Conservation (phyloP, 495 filamentous ascomycete species). For the Penicillium riverlandense region DNA sequence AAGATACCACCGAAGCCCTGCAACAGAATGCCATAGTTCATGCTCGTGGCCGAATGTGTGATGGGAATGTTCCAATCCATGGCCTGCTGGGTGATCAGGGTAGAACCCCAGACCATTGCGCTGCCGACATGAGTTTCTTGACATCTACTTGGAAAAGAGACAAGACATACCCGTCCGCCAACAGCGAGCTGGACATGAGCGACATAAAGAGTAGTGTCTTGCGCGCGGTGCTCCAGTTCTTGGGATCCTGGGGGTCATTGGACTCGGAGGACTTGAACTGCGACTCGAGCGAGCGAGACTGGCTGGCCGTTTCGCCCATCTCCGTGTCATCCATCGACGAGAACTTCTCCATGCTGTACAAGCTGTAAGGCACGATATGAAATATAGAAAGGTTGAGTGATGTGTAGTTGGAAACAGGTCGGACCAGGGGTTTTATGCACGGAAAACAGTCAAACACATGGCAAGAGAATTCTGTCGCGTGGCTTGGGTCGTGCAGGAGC, state of each 20-base stretch:
- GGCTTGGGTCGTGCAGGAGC: slow-evolving; percentile 9
- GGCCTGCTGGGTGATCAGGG: slow-evolving; percentile 41
- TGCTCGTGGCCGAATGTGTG: slow-evolving; percentile 34
- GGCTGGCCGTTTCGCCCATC: slow-evolving; percentile 4
- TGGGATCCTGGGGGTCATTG: slow-evolving; percentile 14
- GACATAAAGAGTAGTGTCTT: slow-evolving; percentile 29
- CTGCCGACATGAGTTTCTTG: slow-evolving; percentile 6
- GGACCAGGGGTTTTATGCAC: slow-evolving; percentile 13
- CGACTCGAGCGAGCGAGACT: slow-evolving; percentile 3
- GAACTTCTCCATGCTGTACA: slow-evolving; percentile 10
- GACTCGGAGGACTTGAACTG: slow-evolving; percentile 2
- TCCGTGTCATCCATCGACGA: slow-evolving; percentile 2
- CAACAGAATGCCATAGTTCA: slow-evolving; percentile 44
- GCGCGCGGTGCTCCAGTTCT: slow-evolving; percentile 20
- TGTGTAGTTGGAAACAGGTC: neutral
- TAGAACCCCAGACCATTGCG: slow-evolving; percentile 44
- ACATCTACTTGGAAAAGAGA: no score
- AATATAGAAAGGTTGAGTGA: neutral
- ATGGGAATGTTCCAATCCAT: slow-evolving; percentile 39
- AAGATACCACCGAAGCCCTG: slow-evolving; percentile 48
- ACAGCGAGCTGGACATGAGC: slow-evolving; percentile 29
- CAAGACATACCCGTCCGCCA: slow-evolving; percentile 27
- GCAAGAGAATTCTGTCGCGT: slow-evolving; percentile 9
- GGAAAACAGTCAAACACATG: slow-evolving; percentile 8
- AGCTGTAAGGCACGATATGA: slow-evolving; percentile 4